Percentiles rank a stretch among this genome's conserved stretches.
These are phyloP conservation scores for Albatrellus ellisii DNA, from an alignment of 768 basidiomycete species.

Conservation along the genomic window DNA sequence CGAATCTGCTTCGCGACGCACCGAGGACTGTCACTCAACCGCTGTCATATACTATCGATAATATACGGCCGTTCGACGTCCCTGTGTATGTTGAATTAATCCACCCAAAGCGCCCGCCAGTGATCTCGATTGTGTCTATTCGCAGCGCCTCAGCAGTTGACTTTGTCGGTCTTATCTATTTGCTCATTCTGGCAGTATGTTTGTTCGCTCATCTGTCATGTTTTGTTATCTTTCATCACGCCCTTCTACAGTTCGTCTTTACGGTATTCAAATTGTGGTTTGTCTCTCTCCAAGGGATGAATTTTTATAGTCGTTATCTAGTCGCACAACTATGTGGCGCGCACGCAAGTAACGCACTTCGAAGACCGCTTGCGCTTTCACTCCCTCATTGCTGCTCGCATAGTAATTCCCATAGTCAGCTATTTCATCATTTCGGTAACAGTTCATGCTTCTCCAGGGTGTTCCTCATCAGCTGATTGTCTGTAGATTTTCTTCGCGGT, in stretches of 20 bases:
- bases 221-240: neutral
- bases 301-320: constrained; percentile 4
- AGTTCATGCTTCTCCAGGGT: neutral
- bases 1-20: constrained; percentile 29
- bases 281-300: neutral
- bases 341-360: constrained; percentile 23
- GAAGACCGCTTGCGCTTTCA: constrained; percentile 24
- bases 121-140: neutral
- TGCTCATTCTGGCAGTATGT: constrained; percentile 18
- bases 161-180: constrained; percentile 21
- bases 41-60: constrained; percentile 32
- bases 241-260: neutral
- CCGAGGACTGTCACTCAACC: constrained; percentile 38
- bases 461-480: neutral
- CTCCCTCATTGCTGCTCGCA: constrained; percentile 27
- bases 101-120: neutral
- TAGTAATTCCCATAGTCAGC: constrained; percentile 24
- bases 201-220: constrained; percentile 7
- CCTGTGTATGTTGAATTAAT: constrained; percentile 31
- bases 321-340: constrained; percentile 20
- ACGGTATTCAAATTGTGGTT: neutral
- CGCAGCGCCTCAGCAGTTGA: constrained; percentile 19
- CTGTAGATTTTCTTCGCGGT: constrained; percentile 43
- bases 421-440: constrained; percentile 25
- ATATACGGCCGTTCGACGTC: constrained; percentile 43